These are phyloP conservation scores for Pisolithus marmoratus DNA, from an alignment of 768 basidiomycete genomes.

Conservation along the genomic window DNA sequence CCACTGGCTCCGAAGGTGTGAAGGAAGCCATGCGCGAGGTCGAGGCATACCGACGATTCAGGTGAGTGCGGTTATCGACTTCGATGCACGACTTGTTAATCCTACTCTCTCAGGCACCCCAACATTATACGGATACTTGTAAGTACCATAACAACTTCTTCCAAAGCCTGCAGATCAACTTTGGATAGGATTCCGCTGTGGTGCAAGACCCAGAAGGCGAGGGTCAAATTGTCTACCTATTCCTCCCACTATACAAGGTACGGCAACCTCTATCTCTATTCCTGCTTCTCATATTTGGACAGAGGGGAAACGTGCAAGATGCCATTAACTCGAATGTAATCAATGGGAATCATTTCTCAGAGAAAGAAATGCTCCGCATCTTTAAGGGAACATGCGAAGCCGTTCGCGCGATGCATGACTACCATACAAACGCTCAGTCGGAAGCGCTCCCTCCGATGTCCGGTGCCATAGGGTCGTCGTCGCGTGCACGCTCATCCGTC, in stretches of 20 bases:
- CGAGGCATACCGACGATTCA: constrained; percentile 92
- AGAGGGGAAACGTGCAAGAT: constrained; percentile 95
- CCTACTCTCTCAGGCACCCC: constrained; percentile 57
- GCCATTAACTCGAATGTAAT: constrained; percentile 83
- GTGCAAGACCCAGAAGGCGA: constrained; percentile 92
- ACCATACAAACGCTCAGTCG: constrained; percentile 45
- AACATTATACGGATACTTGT: constrained; percentile 96
- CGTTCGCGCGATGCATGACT: constrained; percentile 90
- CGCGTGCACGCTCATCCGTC: constrained; percentile 12
- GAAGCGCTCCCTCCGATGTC: constrained; percentile 18
- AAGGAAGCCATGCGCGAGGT: constrained; percentile 86
- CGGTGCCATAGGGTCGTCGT: constrained; percentile 14
- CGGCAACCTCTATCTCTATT: neutral
- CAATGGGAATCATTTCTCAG: constrained; percentile 77
- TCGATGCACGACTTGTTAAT: neutral
- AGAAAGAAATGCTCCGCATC: constrained; percentile 80
- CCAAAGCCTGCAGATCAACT: neutral
- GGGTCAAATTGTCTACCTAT: constrained; percentile 93
- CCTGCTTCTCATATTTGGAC: constrained; percentile 5
- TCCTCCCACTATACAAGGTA: constrained; percentile 90
- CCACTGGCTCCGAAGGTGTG: constrained; percentile 81
- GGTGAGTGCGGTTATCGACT: constrained; percentile 42
- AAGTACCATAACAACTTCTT: constrained; percentile 11
- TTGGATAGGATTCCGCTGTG: constrained; percentile 78
- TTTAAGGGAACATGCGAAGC: constrained; percentile 96